Evolutionary conservation across 805 yeast genomes (phyloP).

Genomic region (Yarrowia hollandica): DNA sequence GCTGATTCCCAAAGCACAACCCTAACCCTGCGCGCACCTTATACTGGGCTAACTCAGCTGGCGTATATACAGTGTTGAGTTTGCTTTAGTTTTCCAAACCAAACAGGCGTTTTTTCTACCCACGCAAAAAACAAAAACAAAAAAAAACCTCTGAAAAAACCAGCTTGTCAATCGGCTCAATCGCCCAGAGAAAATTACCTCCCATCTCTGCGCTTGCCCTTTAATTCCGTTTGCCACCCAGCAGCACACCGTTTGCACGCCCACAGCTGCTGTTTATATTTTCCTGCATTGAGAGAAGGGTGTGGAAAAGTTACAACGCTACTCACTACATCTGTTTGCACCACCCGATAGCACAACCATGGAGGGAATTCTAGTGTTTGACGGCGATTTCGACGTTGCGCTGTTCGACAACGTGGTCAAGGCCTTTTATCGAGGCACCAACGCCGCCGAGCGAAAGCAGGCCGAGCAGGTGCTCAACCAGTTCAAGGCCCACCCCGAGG

Average conservation of each 20-base stretch:
- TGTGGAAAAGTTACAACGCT: slow-evolving; percentile 17
- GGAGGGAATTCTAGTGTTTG: slow-evolving; percentile 88
- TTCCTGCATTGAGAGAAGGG: slow-evolving; percentile 24
- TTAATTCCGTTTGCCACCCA: background rate
- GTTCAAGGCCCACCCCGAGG: slow-evolving; percentile 91
- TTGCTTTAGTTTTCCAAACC: background rate
- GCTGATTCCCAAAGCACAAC: background rate
- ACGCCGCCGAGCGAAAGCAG: slow-evolving; percentile 51
- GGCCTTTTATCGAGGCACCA: slow-evolving; percentile 78
- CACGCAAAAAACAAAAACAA: background rate
- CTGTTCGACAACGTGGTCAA: slow-evolving; percentile 82
- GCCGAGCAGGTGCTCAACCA: slow-evolving; percentile 45
- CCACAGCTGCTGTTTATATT: background rate
- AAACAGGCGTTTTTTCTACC: background rate
- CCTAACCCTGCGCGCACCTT: slow-evolving; percentile 1
- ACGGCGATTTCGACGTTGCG: slow-evolving; percentile 75
- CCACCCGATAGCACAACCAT: slow-evolving; percentile 43
- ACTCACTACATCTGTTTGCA: background rate
- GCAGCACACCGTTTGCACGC: background rate
- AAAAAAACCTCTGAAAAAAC: background rate
- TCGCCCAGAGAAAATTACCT: background rate
- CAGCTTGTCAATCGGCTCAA: no score
- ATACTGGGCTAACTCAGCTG: background rate
- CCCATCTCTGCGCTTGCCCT: background rate
- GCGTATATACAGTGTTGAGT: slow-evolving; percentile 23